Evolutionary conservation across 1,139 yeast species (phyloP), one percentile per base, ranked within the genome.

Genomic region (Debaryomyces subglobosus): DNA sequence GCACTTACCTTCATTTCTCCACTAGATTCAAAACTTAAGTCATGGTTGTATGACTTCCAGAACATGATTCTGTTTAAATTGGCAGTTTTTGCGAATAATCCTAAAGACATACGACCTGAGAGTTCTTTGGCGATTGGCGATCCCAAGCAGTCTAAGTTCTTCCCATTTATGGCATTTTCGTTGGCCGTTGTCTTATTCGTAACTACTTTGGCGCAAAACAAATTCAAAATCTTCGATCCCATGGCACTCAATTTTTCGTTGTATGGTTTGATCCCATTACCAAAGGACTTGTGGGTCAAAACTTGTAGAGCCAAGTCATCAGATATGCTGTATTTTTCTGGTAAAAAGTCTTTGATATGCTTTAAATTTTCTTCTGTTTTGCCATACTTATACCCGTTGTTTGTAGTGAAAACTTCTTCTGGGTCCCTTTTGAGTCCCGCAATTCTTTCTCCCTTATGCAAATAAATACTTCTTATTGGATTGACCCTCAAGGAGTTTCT

Each of bases 261-360:
- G 68, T 86, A 89, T 16, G 97, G 97, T 60, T 85, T 84, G 53
- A 81, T 76, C 13, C 96, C 97, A 68, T 89, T 95, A 7, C 96
- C 96, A 75, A 91, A 92, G 37, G 96, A 89, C 70, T 92, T 92
- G 70, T 92, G 97, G 10, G 97, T 91, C 60, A 91, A 72, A 32
- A 88, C 84, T 69, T 92, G 97, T 52, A 90, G 71, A 34, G 87
- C 74, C 51, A 88, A 58, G 24, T 80, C 80, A 50, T 80, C 79
- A 21, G 84, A 78, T 48, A 81, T 67, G 53, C 67, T 60, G 59
- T 72, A 78, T 56, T 75, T 68, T 16, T 66, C 67, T 29, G 63
- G 55, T 41, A 86, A 69, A 52, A 84, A 78, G 30, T 63, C 57
- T 56, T 79, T 79, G 47, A 85, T 68, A 36, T 74, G 70, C 50